Evolutionary conservation across 345 rosid genomes (phyloP).

Genomic region (Viola odorata): DNA sequence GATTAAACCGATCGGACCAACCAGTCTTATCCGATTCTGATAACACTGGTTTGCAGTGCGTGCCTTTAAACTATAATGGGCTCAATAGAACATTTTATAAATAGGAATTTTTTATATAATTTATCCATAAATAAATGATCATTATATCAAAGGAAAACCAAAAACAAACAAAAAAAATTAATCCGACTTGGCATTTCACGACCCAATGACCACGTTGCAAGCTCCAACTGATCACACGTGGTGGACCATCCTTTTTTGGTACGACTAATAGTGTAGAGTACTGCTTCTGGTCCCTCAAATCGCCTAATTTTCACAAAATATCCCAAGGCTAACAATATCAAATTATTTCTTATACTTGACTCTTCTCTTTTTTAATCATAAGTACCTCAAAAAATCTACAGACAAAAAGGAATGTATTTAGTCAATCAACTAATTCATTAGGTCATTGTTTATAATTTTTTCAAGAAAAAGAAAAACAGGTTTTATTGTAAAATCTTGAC

Average conservation of each 20-base stretch:
- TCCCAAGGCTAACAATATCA: neutral
- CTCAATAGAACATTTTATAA: no score
- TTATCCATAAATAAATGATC: no score
- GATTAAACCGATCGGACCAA: no score
- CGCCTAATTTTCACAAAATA: neutral
- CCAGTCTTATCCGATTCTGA: no score
- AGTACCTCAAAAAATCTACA: neutral
- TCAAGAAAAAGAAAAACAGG: no score
- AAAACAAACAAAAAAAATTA: neutral
- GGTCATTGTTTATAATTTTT: no score
- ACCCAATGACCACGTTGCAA: neutral
- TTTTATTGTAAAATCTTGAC: no score
- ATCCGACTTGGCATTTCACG: neutral
- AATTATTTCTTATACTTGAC: neutral
- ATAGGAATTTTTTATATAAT: no score
- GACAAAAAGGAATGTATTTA: no score
- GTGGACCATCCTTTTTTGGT: neutral
- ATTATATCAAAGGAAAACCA: neutral
- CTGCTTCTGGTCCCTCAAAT: neutral
- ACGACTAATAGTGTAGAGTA: neutral
- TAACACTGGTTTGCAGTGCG: no score
- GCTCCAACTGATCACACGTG: slow-evolving; percentile 2
- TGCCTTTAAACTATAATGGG: no score
- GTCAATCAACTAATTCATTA: no score
- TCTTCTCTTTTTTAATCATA: neutral